Percentiles rank a stretch among this genome's conserved stretches.
phyloP scores from a whole-genome alignment of 2,329 filamentous ascomycete species.

The Dothistroma septosporum region DNA sequence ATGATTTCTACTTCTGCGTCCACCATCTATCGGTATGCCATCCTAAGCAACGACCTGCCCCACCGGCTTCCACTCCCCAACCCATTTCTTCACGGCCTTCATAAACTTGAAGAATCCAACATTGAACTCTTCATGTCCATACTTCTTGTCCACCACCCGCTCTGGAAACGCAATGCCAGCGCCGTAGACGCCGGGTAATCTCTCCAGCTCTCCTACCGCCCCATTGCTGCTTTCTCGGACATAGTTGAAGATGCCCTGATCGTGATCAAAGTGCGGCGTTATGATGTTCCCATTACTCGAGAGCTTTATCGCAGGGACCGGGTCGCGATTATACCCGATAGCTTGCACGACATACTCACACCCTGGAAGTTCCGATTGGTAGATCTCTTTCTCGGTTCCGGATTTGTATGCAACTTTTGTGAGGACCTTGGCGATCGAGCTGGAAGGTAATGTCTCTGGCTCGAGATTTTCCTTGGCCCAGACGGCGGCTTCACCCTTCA shows the following conservation, averaged over 20 bases:
- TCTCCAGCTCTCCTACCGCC: constrained; percentile 18
- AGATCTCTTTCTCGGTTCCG: constrained; percentile 48
- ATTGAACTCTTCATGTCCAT: constrained; percentile 58
- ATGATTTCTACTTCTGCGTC: no score
- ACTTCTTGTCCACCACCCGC: constrained; percentile 56
- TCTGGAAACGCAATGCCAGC: constrained; percentile 63
- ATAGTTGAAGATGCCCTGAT: constrained; percentile 35
- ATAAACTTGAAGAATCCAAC: constrained; percentile 65
- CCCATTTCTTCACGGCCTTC: constrained; percentile 54
- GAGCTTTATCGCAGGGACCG: constrained; percentile 45
- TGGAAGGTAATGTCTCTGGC: constrained; percentile 44
- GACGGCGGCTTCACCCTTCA: constrained; percentile 58
- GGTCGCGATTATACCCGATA: constrained; percentile 54
- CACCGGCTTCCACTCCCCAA: constrained; percentile 47
- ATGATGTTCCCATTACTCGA: constrained; percentile 32
- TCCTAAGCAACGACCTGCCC: neutral
- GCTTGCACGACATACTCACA: constrained; percentile 56
- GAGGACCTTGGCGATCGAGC: constrained; percentile 44
- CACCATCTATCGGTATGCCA: no score
- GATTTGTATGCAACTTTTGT: constrained; percentile 41
- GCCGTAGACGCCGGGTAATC: constrained; percentile 53
- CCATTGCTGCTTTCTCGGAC: constrained; percentile 17
- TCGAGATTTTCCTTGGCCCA: constrained; percentile 60
- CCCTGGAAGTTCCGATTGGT: constrained; percentile 44
- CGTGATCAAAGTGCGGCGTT: constrained; percentile 44